phyloP scores from a whole-genome alignment of 2,329 filamentous ascomycete genomes.

The Colletotrichum lini region DNA sequence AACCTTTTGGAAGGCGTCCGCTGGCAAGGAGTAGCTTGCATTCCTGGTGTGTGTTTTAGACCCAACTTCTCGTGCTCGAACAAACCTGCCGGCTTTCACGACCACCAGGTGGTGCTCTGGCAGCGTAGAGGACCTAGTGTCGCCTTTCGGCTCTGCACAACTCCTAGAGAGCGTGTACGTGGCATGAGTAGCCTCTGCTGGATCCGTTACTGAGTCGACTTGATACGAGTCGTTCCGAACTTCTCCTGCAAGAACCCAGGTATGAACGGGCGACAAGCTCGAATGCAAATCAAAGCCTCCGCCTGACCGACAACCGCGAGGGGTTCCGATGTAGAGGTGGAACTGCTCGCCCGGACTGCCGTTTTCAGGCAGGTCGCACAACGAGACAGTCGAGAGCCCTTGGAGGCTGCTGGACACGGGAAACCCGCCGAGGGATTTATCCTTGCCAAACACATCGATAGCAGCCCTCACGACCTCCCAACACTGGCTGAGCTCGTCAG shows the following conservation, averaged over 20 bases:
- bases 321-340: constrained; percentile 52
- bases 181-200: constrained; percentile 47
- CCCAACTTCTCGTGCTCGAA: constrained; percentile 36
- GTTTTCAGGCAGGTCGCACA: constrained; percentile 51
- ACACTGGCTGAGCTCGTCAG: neutral
- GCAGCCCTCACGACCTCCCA: neutral
- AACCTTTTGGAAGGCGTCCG: constrained; percentile 48
- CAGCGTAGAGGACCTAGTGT: constrained; percentile 43
- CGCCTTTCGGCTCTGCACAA: constrained; percentile 35
- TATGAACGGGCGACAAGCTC: constrained; percentile 52
- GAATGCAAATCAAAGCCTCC: constrained; percentile 48
- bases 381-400: constrained; percentile 51
- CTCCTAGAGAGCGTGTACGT: constrained; percentile 48
- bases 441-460: neutral
- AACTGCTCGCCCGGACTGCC: constrained; percentile 51
- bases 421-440: neutral
- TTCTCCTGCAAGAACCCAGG: constrained; percentile 53
- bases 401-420: constrained; percentile 48
- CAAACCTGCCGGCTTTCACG: constrained; percentile 44
- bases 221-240: constrained; percentile 48
- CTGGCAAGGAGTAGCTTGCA: constrained; percentile 49
- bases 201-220: constrained; percentile 40
- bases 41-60: constrained; percentile 41
- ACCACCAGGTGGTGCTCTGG: constrained; percentile 45
- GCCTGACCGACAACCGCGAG: constrained; percentile 47